Base-by-base conservation (phyloP, 768 basidiomycete genomes). In the Leccinellum albellum region DNA sequence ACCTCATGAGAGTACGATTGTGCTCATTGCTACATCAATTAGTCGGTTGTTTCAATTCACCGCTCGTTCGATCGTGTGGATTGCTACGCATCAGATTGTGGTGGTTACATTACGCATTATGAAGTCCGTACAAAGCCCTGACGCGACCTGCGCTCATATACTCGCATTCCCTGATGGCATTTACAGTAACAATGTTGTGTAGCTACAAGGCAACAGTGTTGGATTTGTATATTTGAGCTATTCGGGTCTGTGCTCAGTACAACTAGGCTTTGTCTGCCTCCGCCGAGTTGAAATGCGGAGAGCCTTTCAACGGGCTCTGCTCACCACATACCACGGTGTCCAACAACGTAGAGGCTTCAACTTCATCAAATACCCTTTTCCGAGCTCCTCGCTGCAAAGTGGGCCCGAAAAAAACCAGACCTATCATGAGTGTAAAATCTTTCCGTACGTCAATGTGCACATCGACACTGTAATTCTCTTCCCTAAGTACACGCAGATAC, bases 371-470 rank as follows among this genome's bases (percentile, higher is more conserved):
- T 65, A 85, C 24, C 74, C 82, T 2, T 74, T 75, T 7, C 64
- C 80, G 50, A 75, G 78, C 6, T 74, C 78, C 2, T 76, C 78
- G 57, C 67, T 65, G 9, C 56, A 62, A 37, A 55, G 64, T 32
- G 65, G 63, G 32, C 21, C 45, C n/a, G 57, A 66, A 6, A 78
- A 80, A 55, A 64, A 75, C 10, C 88, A 91, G 65, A 81, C 76
- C 13, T 95, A 91, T 66, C 85, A 85, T 65, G 93, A 96, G 66
- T 80, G 83, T 60, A 95, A 90, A 77, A 80, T 94, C 60, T 79
- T 98, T 60, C 93, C 91, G 94, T 97, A 71, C 69, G 91, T 80
- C 48, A n/a, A 23, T 47, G 40, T 48, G 32, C 17, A 50, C 59
- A 12, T n/a, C 50, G 35, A n/a, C 23, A 46, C 29, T 24, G 23